Conservation (phyloP, 1,139 yeast species). For the Nakaseomyces bracarensis region DNA sequence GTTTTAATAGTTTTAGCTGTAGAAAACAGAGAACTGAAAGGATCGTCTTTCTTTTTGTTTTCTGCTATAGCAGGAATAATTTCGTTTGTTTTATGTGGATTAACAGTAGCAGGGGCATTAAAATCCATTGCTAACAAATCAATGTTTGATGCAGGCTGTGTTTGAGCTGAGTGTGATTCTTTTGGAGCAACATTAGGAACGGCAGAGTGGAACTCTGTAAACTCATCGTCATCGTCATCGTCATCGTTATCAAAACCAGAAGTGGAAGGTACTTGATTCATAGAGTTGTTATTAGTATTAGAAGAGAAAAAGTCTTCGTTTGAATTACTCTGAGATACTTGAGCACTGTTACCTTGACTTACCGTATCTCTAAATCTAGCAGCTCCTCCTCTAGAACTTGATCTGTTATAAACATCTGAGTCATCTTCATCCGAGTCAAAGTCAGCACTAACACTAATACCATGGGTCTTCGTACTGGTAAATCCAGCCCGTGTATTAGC, state of each 20-base stretch:
- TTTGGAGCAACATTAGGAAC: constrained; percentile 33
- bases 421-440: constrained; percentile 48
- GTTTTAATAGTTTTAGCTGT: constrained; percentile 42
- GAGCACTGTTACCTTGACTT: constrained; percentile 19
- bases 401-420: constrained; percentile 26
- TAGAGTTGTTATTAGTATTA: constrained; percentile 4
- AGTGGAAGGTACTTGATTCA: constrained; percentile 11
- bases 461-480: constrained; percentile 20
- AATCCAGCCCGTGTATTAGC: constrained; percentile 29
- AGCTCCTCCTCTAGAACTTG: constrained; percentile 8
- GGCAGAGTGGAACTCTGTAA: constrained; percentile 91
- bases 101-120: constrained; percentile 12
- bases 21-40: constrained; percentile 74
- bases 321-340: constrained; percentile 10
- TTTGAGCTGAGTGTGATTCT: constrained; percentile 11
- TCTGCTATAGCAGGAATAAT: constrained; percentile 33
- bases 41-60: constrained; percentile 46
- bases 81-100: constrained; percentile 15
- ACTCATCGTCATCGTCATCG: constrained; percentile 76
- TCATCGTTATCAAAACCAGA: constrained; percentile 23
- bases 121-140: constrained; percentile 11
- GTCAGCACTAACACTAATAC: constrained; percentile 37
- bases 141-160: constrained; percentile 16
- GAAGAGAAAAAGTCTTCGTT: constrained; percentile 38
- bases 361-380: constrained; percentile 9